Evolutionary conservation across 345 rosid genomes (phyloP), one percentile per base, ranked within the genome.

Genomic region (Hypericum androsaemum): DNA sequence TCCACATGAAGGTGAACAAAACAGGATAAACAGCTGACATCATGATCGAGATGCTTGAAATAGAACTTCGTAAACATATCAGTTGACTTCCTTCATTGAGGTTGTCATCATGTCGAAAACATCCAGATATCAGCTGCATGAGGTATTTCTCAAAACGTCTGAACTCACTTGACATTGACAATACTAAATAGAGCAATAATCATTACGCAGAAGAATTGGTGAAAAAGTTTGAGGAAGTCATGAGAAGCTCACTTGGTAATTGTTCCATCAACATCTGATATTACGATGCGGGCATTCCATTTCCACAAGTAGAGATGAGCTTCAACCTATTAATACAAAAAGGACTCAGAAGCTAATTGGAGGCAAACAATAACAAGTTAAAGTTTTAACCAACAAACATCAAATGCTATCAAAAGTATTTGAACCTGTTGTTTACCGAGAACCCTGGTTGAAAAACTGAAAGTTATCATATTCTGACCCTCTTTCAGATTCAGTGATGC

Each of bases 221-320:
- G n/a, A n/a, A n/a, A 28, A 36, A 15, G 57, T 46, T 37, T 46
- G 17, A 43, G 37, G 37, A 36, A 39, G 36, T 49, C 8, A 38
- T 12, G 12, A 28, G 37, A 45, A 43, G 42, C n/a, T 41, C 72
- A 89, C 97, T 78, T 89, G 51, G 97, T 89, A 77, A 89, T 89
- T 47, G 97, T 89, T 64, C 97, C 95, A 67, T 89, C 97, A 45
- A 89, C 97, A 60, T 89, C 97, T 47, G 97, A 89, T 55, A 89
- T 86, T 40, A 86, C 97, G 64, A 89, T 89, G 54, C 79, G 74
- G 13, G 94, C 83, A 55, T 86, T 80, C 97, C 97, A 89, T 73
- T 78, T 83, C 97, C 97, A 89, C 57, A 83, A 74, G 73, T 89
- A 86, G 45, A 89, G 79, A 74, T 89, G 97, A 37, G 94, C 92